Conservation (phyloP, 164 flowering plant genomes). For the Buxus sempervirens region DNA sequence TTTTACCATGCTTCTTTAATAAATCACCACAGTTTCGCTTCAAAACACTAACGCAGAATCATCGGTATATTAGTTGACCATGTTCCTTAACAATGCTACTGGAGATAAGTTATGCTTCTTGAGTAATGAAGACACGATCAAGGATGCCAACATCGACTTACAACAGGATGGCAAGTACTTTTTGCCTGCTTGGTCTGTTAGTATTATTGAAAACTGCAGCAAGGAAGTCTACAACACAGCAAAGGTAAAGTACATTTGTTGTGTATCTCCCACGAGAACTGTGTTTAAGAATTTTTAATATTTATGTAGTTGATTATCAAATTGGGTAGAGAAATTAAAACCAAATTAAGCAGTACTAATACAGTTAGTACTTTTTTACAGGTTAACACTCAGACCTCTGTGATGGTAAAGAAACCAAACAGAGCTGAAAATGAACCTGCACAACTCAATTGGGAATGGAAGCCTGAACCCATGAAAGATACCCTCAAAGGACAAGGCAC, state of each 20-base stretch:
- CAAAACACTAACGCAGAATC: not conserved
- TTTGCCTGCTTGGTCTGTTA: constrained; percentile 86
- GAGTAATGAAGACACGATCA: constrained; percentile 29
- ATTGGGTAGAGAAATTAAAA: no score
- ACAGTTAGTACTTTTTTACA: constrained; percentile 10
- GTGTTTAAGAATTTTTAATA: no score
- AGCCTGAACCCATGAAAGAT: constrained; percentile 30
- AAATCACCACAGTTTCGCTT: not conserved
- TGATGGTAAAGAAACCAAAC: constrained; percentile 40
- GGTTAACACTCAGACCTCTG: constrained; percentile 46
- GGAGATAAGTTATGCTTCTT: constrained; percentile 37
- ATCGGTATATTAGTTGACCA: constrained; percentile 26
- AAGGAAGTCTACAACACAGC: constrained; percentile 58
- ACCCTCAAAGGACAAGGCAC: constrained; percentile 33
- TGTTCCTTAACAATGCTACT: constrained; percentile 16
- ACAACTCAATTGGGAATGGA: constrained; percentile 58
- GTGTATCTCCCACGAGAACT: not conserved
- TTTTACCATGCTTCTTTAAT: not conserved
- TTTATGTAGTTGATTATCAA: no score
- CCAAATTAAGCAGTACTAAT: no score
- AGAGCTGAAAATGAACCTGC: constrained; percentile 31
- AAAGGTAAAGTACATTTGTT: constrained; percentile 28
- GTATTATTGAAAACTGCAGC: constrained; percentile 54
- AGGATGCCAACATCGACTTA: constrained; percentile 30
- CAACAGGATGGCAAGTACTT: constrained; percentile 22